Evolutionary conservation across 768 basidiomycete species (phyloP), one percentile per base, ranked within the genome.

Genomic region (Phaeolepiota aurea): DNA sequence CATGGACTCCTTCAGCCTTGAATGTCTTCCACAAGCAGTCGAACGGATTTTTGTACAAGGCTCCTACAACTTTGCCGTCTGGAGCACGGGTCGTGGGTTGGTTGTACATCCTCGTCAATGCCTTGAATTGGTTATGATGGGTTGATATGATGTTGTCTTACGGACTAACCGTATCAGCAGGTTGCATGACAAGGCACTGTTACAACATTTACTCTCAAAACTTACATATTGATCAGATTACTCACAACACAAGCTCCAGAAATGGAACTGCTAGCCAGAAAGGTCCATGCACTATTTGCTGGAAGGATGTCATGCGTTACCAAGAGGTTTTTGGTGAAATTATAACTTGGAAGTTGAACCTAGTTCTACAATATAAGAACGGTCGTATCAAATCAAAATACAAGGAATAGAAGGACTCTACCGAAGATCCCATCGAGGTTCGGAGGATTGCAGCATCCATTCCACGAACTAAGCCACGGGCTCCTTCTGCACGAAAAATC

Each of bases 21-120:
- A 88, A 74, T 0, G 96, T 99, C 69, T 96, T 97, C 88, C 87
- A 94, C 37, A 99, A 66, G 64, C 94, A 97, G 52, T 97, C 92
- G 51, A 97, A 81, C 3, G 93, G 93, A 54, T 86, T 92, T 58
- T 74, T 86, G 64, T 98, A 96, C 14, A 93, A 63, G 1, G 77
- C 66, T 10, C 91, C 93, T 46, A 77, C 74, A 20, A 76, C 56
- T 49, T 66, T 79, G 22, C 91, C 91, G 49, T 84, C 71, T 2
- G 84, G 79, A 25, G 79, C 70, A 33, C 65, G 64, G 49, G 69
- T 69, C 0, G 89, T 91, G 7, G 89, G 87, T 68, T 94, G 96
- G 55, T 97, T 97, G 60, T 98, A 99, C 75, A 98, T 81, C 43
- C 96, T 74, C 4, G 96, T 98, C 37, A 98, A 62, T 37, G 87